Evolutionary conservation across 148 eudicot species (phyloP).

Genomic region (Beta vulgaris): DNA sequence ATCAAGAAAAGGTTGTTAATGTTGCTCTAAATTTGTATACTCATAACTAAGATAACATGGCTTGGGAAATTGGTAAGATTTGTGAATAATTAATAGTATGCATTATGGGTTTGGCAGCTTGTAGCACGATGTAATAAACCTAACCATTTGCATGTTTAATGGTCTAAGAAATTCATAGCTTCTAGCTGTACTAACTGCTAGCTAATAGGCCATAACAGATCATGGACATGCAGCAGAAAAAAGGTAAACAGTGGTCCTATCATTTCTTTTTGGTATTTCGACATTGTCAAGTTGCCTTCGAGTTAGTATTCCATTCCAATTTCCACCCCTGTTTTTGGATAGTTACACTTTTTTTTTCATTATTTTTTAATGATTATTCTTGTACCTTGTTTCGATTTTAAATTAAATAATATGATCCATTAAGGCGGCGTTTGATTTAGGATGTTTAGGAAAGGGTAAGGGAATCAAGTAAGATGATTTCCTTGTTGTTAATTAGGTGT

Average conservation of each 20-base stretch:
- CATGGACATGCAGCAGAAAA: not conserved
- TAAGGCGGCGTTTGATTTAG: no score
- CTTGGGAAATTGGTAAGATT: constrained; percentile 1
- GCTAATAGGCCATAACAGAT: constrained; percentile 11
- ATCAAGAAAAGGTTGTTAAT: no score
- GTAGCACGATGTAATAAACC: not conserved
- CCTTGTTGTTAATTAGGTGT: no score
- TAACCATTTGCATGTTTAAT: constrained; percentile 29
- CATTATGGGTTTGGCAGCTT: constrained; percentile 18
- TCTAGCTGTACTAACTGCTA: not conserved
- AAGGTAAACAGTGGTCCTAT: constrained; percentile 13
- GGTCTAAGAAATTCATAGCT: not conserved
- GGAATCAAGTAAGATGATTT: no score
- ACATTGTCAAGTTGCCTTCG: not conserved
- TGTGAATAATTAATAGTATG: not conserved
- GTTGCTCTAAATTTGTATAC: not conserved
- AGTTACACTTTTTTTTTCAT: not conserved
- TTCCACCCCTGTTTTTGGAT: not conserved
- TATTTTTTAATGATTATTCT: not conserved
- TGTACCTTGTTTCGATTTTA: no score
- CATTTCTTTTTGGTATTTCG: not conserved
- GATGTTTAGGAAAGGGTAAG: no score
- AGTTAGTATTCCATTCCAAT: not conserved
- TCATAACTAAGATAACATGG: not conserved
- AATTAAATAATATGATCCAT: no score